Evolutionary conservation across 1,139 yeast species (phyloP).

Genomic region (Debaryomycetaceae sp.): DNA sequence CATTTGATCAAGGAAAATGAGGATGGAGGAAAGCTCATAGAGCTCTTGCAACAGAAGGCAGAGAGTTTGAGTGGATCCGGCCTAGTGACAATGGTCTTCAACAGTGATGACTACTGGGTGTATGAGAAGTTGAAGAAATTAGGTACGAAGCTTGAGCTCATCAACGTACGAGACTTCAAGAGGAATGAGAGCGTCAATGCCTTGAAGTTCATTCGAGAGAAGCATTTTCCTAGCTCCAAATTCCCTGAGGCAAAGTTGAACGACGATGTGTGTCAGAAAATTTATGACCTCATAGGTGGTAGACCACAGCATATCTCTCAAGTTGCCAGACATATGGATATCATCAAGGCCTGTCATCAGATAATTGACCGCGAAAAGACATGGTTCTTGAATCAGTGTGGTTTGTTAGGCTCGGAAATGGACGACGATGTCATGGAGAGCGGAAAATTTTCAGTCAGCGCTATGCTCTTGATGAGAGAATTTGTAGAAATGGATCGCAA

Average conservation of each 20-base stretch:
- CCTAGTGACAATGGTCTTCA: constrained; percentile 69
- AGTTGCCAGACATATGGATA: constrained; percentile 64
- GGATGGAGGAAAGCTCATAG: constrained; percentile 68
- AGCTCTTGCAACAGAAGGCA: constrained; percentile 78
- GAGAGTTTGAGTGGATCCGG: constrained; percentile 77
- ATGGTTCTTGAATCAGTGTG: constrained; percentile 84
- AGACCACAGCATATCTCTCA: constrained; percentile 79
- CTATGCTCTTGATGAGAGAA: constrained; percentile 71
- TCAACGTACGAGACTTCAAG: constrained; percentile 66
- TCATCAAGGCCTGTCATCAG: constrained; percentile 62
- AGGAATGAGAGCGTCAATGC: constrained; percentile 57
- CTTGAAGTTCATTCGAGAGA: constrained; percentile 48
- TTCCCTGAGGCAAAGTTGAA: constrained; percentile 34
- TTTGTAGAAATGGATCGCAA: constrained; percentile 65
- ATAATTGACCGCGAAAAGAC: constrained; percentile 78
- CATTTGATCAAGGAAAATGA: constrained; percentile 74
- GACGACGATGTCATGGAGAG: constrained; percentile 88
- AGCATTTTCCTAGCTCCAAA: constrained; percentile 32
- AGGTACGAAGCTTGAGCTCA: constrained; percentile 72
- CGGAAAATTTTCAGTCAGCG: constrained; percentile 75
- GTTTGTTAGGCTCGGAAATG: constrained; percentile 71
- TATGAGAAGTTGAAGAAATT: constrained; percentile 71
- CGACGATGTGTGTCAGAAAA: constrained; percentile 44
- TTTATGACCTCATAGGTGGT: constrained; percentile 76
- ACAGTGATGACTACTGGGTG: constrained; percentile 85